Percentiles rank a stretch among this genome's conserved stretches.
These are phyloP conservation scores for Cordyceps javanica DNA, from an alignment of 2,329 filamentous ascomycete genomes.

Conservation along the genomic window DNA sequence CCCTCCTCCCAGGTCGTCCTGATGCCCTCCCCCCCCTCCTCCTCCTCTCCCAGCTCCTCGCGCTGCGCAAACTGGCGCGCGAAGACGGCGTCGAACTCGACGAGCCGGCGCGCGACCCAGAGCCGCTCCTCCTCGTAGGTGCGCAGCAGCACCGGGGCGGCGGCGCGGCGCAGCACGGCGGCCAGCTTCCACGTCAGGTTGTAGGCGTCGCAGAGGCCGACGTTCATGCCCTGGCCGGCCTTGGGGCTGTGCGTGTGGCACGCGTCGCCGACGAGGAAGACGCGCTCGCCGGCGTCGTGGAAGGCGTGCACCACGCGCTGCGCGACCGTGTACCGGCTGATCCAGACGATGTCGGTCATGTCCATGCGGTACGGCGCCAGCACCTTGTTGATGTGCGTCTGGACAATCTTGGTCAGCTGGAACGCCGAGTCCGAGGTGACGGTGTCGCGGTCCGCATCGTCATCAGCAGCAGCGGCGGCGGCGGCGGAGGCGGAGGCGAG, in stretches of 20 bases:
- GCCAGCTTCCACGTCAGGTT: slow-evolving; percentile 52
- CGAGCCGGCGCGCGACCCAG: slow-evolving; percentile 55
- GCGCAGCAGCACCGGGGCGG: slow-evolving; percentile 31
- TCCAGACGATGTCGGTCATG: slow-evolving; percentile 52
- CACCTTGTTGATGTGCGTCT: slow-evolving; percentile 26
- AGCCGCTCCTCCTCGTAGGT: slow-evolving; percentile 46
- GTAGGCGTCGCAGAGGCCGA: slow-evolving; percentile 58
- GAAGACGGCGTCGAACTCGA: slow-evolving; percentile 52
- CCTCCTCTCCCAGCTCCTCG: no score
- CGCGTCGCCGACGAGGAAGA: slow-evolving; percentile 66
- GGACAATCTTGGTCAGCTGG: slow-evolving; percentile 25
- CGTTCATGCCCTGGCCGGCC: slow-evolving; percentile 65
- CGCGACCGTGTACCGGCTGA: slow-evolving; percentile 58
- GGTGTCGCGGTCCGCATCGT: no score
- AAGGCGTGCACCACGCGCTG: slow-evolving; percentile 56
- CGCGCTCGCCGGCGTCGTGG: slow-evolving; percentile 35
- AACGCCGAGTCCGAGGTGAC: neutral
- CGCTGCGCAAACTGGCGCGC: slow-evolving; percentile 25
- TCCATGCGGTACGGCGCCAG: slow-evolving; percentile 50
- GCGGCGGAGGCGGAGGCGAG: no score
- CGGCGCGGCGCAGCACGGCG: slow-evolving; percentile 32
- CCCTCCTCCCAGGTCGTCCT: no score
- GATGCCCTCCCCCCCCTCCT: no score
- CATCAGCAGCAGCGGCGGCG: no score
- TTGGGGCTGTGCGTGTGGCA: slow-evolving; percentile 52